These are phyloP conservation scores for Ophiostoma sp. DNA, from an alignment of 2,329 filamentous ascomycete species.

Conservation along the genomic window DNA sequence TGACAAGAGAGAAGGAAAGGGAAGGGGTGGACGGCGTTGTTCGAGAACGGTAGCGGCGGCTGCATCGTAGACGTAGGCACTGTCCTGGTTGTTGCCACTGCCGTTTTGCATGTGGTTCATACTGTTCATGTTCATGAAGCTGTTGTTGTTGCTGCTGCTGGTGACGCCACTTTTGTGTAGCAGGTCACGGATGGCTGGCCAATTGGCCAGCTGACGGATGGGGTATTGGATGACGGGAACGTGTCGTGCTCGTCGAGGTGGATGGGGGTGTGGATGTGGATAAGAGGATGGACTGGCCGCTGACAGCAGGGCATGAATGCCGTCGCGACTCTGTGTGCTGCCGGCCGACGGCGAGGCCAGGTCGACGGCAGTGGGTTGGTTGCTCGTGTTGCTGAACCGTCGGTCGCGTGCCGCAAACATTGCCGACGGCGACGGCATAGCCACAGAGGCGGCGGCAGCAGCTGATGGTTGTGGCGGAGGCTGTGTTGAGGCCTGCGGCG, in stretches of 20 bases:
- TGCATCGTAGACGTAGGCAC: constrained; percentile 1
- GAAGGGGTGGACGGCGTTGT: neutral
- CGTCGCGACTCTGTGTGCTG: constrained; percentile 16
- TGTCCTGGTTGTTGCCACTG: neutral
- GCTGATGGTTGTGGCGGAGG: neutral
- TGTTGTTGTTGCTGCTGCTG: neutral
- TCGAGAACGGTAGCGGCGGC: neutral
- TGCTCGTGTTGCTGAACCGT: constrained; percentile 16
- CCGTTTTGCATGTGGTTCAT: neutral
- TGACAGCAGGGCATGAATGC: constrained; percentile 32
- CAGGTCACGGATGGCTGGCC: constrained; percentile 28
- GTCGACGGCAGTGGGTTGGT: neutral
- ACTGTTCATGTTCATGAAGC: neutral
- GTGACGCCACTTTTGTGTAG: constrained; percentile 18
- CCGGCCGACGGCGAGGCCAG: constrained; percentile 18
- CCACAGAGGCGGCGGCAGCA: neutral
- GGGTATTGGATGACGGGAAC: constrained; percentile 31
- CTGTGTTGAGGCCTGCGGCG: neutral
- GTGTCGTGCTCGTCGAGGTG: constrained; percentile 14
- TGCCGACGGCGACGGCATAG: constrained; percentile 13
- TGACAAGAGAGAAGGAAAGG: neutral
- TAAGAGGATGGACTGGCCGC: constrained; percentile 20
- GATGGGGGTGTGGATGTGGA: constrained; percentile 7
- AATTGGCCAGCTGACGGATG: constrained; percentile 29
- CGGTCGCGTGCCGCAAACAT: neutral